phyloP scores from a whole-genome alignment of 495 filamentous ascomycete species.

The Penicillium angulare region DNA sequence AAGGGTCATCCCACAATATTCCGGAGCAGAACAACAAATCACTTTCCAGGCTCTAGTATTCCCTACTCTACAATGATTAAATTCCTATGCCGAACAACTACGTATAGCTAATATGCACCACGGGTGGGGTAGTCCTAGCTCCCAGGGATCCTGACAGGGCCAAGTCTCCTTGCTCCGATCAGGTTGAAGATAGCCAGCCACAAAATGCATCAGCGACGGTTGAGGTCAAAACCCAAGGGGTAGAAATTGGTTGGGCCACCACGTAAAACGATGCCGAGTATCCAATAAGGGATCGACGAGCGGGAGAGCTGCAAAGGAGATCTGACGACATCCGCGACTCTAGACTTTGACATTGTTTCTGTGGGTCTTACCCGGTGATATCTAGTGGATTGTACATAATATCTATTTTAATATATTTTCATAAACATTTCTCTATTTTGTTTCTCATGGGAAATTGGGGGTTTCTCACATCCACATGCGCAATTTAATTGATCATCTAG shows the following conservation, averaged over 20 bases:
- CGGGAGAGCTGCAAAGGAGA: slow-evolving; percentile 2
- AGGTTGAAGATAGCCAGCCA: slow-evolving; percentile 8
- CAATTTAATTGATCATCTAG: no score
- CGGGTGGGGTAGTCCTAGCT: slow-evolving; percentile 1
- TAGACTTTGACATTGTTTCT: background rate
- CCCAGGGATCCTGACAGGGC: slow-evolving; percentile 10
- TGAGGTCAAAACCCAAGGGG: slow-evolving; percentile 1
- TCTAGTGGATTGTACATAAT: no score
- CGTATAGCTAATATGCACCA: background rate
- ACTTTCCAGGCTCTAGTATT: background rate
- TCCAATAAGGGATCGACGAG: no score
- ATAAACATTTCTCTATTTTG: background rate
- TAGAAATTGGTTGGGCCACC: slow-evolving; percentile 10
- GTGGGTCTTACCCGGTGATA: background rate
- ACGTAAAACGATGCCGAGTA: no score
- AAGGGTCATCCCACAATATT: background rate
- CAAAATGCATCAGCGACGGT: slow-evolving; percentile 10
- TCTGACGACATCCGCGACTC: slow-evolving; percentile 16
- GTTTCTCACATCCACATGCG: no score
- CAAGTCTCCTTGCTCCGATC: slow-evolving; percentile 18
- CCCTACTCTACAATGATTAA: no score
- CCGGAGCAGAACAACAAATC: background rate
- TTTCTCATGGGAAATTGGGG: no score
- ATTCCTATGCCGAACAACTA: no score
- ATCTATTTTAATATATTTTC: slow-evolving; percentile 1